Evolutionary conservation across 2,329 filamentous ascomycete genomes (phyloP), one percentile per base, ranked within the genome.

Genomic region (Chrysosphaeria jannelii): DNA sequence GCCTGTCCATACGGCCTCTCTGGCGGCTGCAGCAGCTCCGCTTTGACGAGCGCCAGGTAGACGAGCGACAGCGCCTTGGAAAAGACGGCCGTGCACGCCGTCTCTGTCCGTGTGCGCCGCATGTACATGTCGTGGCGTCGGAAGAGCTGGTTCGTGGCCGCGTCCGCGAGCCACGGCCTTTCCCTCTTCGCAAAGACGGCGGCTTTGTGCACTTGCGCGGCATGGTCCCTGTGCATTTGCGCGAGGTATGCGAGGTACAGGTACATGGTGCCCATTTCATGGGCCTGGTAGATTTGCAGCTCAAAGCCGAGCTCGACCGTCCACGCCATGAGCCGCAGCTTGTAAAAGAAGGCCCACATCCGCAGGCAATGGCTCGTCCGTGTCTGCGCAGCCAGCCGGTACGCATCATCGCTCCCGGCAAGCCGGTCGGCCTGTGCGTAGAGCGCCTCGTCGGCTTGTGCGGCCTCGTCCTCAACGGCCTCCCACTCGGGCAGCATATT

Each of bases 301-400:
- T 97, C 85, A 40, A 97, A 93, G 8, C 88, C 85, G 15, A 91
- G 61, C 37, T 91, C 72, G 10, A 91, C 55, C 21, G 88, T 68
- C 51, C 66, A 70, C 38, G 81, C 69, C 55, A 91, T 75, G 36
- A 81, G 62, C 14, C 59, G 61, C n/a, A 91, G 53, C 42, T 91
- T 93, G 43, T 89, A 74, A 28, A 79, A 58, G 35, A 81, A 88
- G 0, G 67, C 61, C 85, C 85, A 97, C 4, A 71, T 78, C 2
- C 72, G 76, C 1, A 93, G 51, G n/a, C n/a, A n/a, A n/a, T n/a
- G n/a, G n/a, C n/a, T n/a, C n/a, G n/a, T n/a, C n/a, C n/a, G n/a
- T n/a, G n/a, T n/a, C n/a, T n/a, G n/a, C n/a, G n/a, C n/a, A 0
- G 76, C 66, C 24, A 72, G 68, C 0, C 66, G 54, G 37, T 13